Evolutionary conservation across 2,329 filamentous ascomycete species (phyloP).

Genomic region (Monosporascus ibericus): DNA sequence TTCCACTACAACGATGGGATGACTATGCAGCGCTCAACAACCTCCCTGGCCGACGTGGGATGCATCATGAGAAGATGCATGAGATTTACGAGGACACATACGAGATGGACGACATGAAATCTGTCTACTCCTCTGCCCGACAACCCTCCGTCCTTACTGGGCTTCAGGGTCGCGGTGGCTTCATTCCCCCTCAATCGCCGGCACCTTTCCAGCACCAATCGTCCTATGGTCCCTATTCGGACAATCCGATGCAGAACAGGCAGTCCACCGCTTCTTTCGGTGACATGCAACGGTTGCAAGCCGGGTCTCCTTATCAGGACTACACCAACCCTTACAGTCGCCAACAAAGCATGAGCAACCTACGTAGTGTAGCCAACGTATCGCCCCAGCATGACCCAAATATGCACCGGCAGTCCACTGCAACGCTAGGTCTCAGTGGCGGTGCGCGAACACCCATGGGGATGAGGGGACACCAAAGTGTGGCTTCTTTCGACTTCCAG

Average conservation of each 20-base stretch:
- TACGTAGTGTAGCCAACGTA: conserved; percentile 40
- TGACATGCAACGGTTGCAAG: conserved; percentile 40
- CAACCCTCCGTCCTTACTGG: conserved; percentile 83
- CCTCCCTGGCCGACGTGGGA: conserved; percentile 83
- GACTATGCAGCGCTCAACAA: conserved; percentile 86
- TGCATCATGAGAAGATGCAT: conserved; percentile 57
- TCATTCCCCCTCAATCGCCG: conserved; percentile 79
- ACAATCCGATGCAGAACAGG: conserved; percentile 51
- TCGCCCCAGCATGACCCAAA: conserved; percentile 36
- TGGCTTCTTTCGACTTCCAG: conserved; percentile 55
- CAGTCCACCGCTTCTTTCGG: conserved; percentile 68
- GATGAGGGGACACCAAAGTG: conserved; percentile 40
- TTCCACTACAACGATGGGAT: conserved; percentile 94
- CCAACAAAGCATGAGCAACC: conserved; percentile 56
- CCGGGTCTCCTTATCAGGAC: conserved; percentile 51
- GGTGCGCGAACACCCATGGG: conserved; percentile 42
- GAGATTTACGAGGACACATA: conserved; percentile 70
- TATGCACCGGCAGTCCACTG: conserved; percentile 34
- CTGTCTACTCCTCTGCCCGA: conserved; percentile 87
- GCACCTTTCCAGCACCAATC: conserved; percentile 58
- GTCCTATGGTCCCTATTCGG: conserved; percentile 40
- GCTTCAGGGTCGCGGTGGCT: conserved; percentile 63
- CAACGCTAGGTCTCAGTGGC: conserved; percentile 41
- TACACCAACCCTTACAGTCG: conserved; percentile 35
- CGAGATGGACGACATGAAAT: conserved; percentile 98